A percentile compares a stretch with the other conserved stretches of the same genome.
These are phyloP conservation scores for Tremella fuciformis DNA, from an alignment of 768 basidiomycete genomes.

Conservation along the genomic window DNA sequence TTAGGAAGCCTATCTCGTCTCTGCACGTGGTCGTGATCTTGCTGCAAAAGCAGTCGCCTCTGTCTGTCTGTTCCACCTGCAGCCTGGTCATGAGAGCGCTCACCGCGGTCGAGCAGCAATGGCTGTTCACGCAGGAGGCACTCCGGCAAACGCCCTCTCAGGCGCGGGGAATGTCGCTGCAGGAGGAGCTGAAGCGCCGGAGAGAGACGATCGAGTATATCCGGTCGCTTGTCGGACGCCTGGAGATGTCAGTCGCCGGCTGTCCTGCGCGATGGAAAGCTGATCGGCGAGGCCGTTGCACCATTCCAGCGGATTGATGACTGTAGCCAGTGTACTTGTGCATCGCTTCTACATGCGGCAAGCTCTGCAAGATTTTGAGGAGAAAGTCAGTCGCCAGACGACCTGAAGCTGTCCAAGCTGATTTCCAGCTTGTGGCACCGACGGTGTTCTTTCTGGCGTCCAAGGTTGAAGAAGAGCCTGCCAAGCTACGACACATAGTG, in stretches of 20 bases:
- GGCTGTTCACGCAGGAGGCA: conserved; percentile 35
- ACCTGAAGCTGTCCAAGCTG: neutral
- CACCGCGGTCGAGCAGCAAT: conserved; percentile 38
- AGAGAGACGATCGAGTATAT: conserved; percentile 29
- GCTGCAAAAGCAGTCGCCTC: no score
- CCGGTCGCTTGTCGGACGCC: conserved; percentile 26
- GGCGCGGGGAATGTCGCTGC: conserved; percentile 21
- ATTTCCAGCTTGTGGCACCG: conserved; percentile 32
- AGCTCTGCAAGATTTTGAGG: conserved; percentile 32
- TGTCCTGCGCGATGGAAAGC: neutral
- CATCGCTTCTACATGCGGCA: conserved; percentile 52
- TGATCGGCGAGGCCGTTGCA: conserved; percentile 4
- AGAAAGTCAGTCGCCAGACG: conserved; percentile 16
- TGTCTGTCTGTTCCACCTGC: no score
- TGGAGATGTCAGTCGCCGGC: conserved; percentile 15
- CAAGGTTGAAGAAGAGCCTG: conserved; percentile 47
- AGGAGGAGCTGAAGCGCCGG: conserved; percentile 33
- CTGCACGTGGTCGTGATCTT: no score
- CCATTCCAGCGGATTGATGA: conserved; percentile 25
- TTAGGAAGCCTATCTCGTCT: no score
- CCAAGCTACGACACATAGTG: conserved; percentile 34
- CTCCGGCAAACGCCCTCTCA: conserved; percentile 39
- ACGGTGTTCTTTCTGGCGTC: conserved; percentile 48
- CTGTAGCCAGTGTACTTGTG: conserved; percentile 36
- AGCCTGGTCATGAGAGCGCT: conserved; percentile 25